Evolutionary conservation across 2,329 filamentous ascomycete species (phyloP), one percentile per base, ranked within the genome.

Genomic region (Metarhizium brunneum): DNA sequence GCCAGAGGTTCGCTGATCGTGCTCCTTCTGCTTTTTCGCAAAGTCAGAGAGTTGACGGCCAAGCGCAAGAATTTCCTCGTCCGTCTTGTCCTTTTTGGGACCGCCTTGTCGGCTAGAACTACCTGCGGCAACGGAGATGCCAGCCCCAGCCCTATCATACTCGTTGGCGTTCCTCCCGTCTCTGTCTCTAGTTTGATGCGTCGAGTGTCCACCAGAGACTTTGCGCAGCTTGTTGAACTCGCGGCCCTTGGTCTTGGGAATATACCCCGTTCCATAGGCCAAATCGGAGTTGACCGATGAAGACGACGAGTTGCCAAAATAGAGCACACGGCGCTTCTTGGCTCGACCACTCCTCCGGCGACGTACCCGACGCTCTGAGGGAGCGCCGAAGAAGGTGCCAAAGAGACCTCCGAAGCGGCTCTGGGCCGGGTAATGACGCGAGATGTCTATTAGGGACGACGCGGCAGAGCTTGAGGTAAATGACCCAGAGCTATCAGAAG

Each of bases 211-310:
- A 40, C 49, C 56, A 40, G 56, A 56, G 25, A 29, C n/a, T 25
- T 53, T 14, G 38, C 38, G 48, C 54, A 51, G 18, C 18, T 47
- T 58, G 18, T 43, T 65, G 25, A 64, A 60, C 48, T 61, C 66
- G 43, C 64, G 65, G 53, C 63, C 64, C 58, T 66, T 70, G 8
- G 62, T 57, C 40, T 71, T 69, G 58, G 76, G 76, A 50, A 81
- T 72, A 59, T 79, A 85, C 16, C 83, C 84, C 54, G 72, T 76
- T 10, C 85, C 85, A 65, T 87, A 88, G 10, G 85, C 85, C 58
- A 88, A 71, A 64, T 89, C 86, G 20, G 80, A 82, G 67, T 87
- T 83, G 54, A 87, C 75, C 1, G 84, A 86, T 0, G 84, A 87
- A 2, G 82, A 85, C 1, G 84, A 88, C 2, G 81, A 85, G 62